Percentiles rank a stretch among this genome's conserved stretches.
These are phyloP conservation scores for Pelargonium nanum DNA, from an alignment of 345 rosid genomes.

Conservation along the genomic window DNA sequence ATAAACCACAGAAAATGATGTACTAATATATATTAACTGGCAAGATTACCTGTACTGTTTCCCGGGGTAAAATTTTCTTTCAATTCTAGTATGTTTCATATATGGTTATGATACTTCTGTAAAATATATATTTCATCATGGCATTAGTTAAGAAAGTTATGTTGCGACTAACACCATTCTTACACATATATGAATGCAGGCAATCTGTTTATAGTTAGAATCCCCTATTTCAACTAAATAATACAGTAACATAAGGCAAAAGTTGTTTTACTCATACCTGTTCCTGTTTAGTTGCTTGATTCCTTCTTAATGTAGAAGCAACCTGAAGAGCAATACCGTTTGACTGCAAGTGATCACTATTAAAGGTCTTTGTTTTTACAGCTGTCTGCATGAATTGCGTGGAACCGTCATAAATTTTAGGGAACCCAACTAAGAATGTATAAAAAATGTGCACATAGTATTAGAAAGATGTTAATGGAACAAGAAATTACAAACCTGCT, in stretches of 20 bases:
- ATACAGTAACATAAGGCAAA: neutral
- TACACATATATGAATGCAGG: neutral
- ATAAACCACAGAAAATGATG: slow-evolving; percentile 6
- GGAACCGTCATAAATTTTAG: slow-evolving; percentile 10
- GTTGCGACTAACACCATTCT: neutral
- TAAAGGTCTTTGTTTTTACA: slow-evolving; percentile 32
- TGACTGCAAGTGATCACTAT: slow-evolving; percentile 23
- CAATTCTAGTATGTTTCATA: neutral
- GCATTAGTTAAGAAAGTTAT: neutral
- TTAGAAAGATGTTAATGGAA: neutral
- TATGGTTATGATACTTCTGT: neutral
- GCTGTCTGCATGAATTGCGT: slow-evolving; percentile 53
- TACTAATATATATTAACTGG: too few species aligned
- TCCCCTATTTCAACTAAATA: neutral
- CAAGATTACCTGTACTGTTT: neutral
- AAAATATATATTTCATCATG: neutral
- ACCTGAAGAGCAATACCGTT: slow-evolving; percentile 26
- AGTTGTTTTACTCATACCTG: slow-evolving; percentile 28
- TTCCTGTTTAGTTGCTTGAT: slow-evolving; percentile 44
- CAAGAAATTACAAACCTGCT: slow-evolving; percentile 28
- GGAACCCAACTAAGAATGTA: slow-evolving; percentile 6
- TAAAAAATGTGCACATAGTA: neutral
- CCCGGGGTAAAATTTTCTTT: neutral
- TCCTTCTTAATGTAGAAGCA: slow-evolving; percentile 39
- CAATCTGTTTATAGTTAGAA: too few species aligned